Evolutionary conservation across 2,329 filamentous ascomycete species (phyloP).

Genomic region (Talaromyces sp.): DNA sequence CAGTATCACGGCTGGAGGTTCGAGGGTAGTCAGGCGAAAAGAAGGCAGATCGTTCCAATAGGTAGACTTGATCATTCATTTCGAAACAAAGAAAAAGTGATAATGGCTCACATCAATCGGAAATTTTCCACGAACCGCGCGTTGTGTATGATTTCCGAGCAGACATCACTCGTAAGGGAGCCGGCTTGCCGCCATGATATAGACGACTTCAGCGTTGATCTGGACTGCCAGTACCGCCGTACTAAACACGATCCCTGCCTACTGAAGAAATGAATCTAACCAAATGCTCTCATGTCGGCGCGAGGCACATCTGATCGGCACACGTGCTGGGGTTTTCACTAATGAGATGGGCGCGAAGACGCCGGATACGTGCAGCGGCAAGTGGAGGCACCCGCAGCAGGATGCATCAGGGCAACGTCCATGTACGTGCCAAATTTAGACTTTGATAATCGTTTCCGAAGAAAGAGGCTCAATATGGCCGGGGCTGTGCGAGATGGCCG

Average conservation of each 20-base stretch:
- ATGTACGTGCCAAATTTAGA: not conserved
- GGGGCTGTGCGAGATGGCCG: not conserved
- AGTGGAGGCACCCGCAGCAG: not conserved
- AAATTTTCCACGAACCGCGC: not conserved
- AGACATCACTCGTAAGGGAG: not conserved
- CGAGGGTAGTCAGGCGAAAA: not conserved
- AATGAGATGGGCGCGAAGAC: not conserved
- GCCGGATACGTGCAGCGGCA: not conserved
- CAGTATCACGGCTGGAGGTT: not conserved
- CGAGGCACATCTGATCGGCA: not conserved
- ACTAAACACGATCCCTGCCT: not conserved
- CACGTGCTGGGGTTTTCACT: not conserved
- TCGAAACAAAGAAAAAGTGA: not conserved
- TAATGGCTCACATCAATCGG: not conserved
- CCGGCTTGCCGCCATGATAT: not conserved
- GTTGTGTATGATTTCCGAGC: not conserved
- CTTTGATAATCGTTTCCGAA: not conserved
- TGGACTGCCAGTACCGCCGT: not conserved
- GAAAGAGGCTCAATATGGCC: not conserved
- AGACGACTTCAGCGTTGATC: not conserved
- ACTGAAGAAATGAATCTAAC: not conserved
- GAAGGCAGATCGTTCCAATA: not conserved
- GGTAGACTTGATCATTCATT: not conserved
- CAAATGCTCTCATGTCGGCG: not conserved
- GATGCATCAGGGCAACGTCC: not conserved